phyloP scores from a whole-genome alignment of 805 yeast genomes.

The Yamadazyma sp. region DNA sequence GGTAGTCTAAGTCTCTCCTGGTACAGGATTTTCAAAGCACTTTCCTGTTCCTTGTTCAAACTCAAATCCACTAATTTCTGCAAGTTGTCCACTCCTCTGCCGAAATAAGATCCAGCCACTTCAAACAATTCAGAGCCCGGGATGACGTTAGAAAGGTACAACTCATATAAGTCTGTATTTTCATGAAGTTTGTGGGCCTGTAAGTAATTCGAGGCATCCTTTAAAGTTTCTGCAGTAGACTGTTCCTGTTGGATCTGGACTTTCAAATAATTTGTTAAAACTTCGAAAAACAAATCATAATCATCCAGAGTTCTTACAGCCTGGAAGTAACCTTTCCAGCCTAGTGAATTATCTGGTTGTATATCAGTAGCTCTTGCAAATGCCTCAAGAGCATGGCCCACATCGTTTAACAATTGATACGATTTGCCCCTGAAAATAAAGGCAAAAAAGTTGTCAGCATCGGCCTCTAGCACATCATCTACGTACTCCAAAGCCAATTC shows the following conservation, averaged over 20 bases:
- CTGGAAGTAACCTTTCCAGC: conserved; percentile 80
- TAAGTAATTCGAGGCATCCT: conserved; percentile 48
- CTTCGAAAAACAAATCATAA: conserved; percentile 45
- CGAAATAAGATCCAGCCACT: conserved; percentile 43
- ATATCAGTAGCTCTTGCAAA: conserved; percentile 52
- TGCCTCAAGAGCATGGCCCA: conserved; percentile 38
- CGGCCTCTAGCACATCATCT: conserved; percentile 54
- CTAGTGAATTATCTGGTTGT: conserved; percentile 53
- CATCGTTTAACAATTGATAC: conserved; percentile 44
- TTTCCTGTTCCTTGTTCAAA: conserved; percentile 39
- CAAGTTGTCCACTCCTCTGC: conserved; percentile 47
- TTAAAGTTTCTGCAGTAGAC: conserved; percentile 48
- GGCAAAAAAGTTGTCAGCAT: conserved; percentile 62
- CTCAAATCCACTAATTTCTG: conserved; percentile 42
- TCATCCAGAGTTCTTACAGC: conserved; percentile 39
- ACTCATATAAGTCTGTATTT: conserved; percentile 39
- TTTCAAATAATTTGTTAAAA: conserved; percentile 46
- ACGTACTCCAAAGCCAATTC: conserved; percentile 60
- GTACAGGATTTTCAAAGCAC: conserved; percentile 41
- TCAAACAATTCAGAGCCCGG: conserved; percentile 62
- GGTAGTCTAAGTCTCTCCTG: conserved; percentile 52
- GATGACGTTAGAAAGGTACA: conserved; percentile 48
- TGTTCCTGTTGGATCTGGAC: conserved; percentile 43
- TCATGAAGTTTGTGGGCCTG: conserved; percentile 31
- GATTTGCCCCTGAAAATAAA: conserved; percentile 73